Evolutionary conservation across 257 asterid genomes (phyloP).

Genomic region (Echites panduratus): DNA sequence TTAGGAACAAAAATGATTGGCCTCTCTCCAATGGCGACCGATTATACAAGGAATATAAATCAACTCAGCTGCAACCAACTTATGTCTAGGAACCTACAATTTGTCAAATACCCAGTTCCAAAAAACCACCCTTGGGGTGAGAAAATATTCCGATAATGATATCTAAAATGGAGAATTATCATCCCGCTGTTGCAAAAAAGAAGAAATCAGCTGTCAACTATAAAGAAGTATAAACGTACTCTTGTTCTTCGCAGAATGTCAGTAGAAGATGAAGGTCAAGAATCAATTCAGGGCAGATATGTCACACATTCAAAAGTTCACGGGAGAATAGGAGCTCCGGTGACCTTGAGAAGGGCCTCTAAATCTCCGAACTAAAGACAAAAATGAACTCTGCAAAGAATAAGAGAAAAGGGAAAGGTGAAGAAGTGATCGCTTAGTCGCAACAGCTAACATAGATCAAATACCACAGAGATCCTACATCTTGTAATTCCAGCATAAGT

Average conservation of each 20-base stretch:
- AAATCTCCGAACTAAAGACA: constrained; percentile 56
- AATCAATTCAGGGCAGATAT: background rate
- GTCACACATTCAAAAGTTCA: constrained; percentile 50
- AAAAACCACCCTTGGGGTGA: background rate
- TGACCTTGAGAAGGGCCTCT: constrained; percentile 75
- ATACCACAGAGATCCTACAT: background rate
- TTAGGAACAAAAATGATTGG: background rate
- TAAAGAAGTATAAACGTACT: background rate
- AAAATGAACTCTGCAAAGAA: constrained; percentile 50
- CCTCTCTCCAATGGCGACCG: background rate
- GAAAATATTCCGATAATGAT: background rate
- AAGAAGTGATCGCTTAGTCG: background rate
- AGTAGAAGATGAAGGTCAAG: background rate
- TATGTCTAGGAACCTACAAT: background rate
- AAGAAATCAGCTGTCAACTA: background rate
- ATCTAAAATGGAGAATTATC: background rate
- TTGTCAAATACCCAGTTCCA: background rate
- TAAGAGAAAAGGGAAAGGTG: background rate
- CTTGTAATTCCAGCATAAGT: too few species aligned
- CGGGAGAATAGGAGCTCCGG: constrained; percentile 87
- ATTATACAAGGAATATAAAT: background rate
- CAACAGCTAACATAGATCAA: background rate
- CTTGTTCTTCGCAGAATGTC: background rate
- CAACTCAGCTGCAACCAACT: background rate
- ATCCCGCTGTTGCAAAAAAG: background rate